Evolutionary conservation across 148 eudicot species (phyloP), one percentile per base, ranked within the genome.

Genomic region (Drosera capensis): DNA sequence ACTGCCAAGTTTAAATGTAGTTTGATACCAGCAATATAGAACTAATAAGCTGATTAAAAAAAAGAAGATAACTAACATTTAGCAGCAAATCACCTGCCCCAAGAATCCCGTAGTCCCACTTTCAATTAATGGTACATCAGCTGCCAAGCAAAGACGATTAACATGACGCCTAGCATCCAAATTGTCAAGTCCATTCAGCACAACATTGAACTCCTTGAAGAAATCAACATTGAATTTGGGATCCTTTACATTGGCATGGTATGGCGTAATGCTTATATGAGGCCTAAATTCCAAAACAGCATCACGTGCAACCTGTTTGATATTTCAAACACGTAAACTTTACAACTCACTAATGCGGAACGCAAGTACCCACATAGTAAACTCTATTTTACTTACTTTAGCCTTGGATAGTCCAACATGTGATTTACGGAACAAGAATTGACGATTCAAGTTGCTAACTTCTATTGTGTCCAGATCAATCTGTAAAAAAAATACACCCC

Each of bases 391-490:
- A 70, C 94, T 76, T 56, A 88, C 96, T 68, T 80, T 83, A 37
- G 96, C 94, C 73, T 90, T 88, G 3, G 96, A 83, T 56, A 70
- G 86, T 45, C 96, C 96, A 60, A 88, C 96, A 77, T 88, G 96
- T 3, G 71, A 70, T 60, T 80, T 65, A 13, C 96, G 72, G 64
- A 90, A 90, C 65, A 90, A 68, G 57, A 90, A 90, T 58, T 90
- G 97, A 35, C 97, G 65, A 57, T 90, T 90, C 41, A 90, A 61
- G 70, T 90, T 90, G 68, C 97, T 90, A 62, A 90, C 95, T 75
- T 90, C 97, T 45, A 90, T 90, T 19, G 97, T 84, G 60, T 90
- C 97, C 95, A 84, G 66, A 49, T 90, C 97, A 67, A 90, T 85
- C 97, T 90, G 57, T 22, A 20, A 11, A 11, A 17, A 16, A 41